Evolutionary conservation across 257 asterid genomes (phyloP), one percentile per base, ranked within the genome.

Genomic region (Thymus mandschuricus): DNA sequence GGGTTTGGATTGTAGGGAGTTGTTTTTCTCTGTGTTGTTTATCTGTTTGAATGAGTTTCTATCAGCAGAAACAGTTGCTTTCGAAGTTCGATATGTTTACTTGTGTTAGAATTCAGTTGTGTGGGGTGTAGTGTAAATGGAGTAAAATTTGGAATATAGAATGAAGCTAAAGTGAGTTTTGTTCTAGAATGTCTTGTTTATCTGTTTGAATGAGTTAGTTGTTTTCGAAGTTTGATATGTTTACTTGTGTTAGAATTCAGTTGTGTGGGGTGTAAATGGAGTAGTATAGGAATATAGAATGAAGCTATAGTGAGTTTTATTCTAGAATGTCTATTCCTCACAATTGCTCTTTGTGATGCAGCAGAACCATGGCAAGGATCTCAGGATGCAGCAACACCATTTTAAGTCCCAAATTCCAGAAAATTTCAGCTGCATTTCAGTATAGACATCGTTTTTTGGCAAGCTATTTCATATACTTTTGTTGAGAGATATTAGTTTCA

Each of bases 211-310:
- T 21, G 21, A 21, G 21, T 21, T 21, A 21, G 21, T 21, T 21
- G 21, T 21, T 21, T 21, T 21, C 21, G 21, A 21, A 21, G 21
- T 21, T 21, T 21, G 21, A 21, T 21, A 21, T 21, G 21, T 21
- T 21, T 21, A 21, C 21, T 21, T 21, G 21, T 48, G 54, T 34
- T 33, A 48, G 40, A 59, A 59, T 50, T 15, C 35, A 38, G 60
- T 12, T 21, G 51, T 15, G 21, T 2, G 28, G 27, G 35, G 27
- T 57, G 64, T 21, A 29, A 64, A 30, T 60, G 66, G 62, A 33
- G 67, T 66, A n/a, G 4, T 61, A 44, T 77, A 28, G 33, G 31
- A 56, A 58, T 28, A 28, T 9, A 10, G 44, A 31, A 50, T 48
- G 41, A 10, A 15, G 3, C 49, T 38, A 3, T 13, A 8, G 13